Conservation (phyloP, 2,329 filamentous ascomycete genomes). For the Alternaria consortialis region DNA sequence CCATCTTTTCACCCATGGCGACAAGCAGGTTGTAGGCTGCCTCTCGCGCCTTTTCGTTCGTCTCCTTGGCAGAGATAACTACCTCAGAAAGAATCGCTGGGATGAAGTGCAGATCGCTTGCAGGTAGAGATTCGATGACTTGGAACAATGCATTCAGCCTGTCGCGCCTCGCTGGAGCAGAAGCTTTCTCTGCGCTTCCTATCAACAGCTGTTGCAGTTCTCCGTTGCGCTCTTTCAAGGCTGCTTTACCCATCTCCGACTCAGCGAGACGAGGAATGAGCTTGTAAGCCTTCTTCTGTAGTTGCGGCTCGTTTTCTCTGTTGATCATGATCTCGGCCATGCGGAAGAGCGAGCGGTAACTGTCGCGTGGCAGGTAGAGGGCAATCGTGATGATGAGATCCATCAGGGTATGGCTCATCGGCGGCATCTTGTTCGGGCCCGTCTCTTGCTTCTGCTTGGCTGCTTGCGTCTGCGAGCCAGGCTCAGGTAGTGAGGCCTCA, state of each 20-base stretch:
- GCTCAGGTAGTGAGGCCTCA: slow-evolving; percentile 18
- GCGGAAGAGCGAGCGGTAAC: slow-evolving; percentile 84
- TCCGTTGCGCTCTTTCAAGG: slow-evolving; percentile 75
- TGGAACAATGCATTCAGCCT: slow-evolving; percentile 83
- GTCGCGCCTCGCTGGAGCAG: slow-evolving; percentile 85
- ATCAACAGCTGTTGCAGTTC: slow-evolving; percentile 87
- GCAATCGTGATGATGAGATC: slow-evolving; percentile 97
- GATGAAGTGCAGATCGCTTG: slow-evolving; percentile 87
- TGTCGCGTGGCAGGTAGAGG: slow-evolving; percentile 86
- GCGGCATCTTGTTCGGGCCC: slow-evolving; percentile 79
- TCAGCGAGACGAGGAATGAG: slow-evolving; percentile 89
- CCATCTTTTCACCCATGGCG: slow-evolving; percentile 85
- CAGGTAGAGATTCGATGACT: slow-evolving; percentile 80
- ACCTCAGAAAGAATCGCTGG: slow-evolving; percentile 91
- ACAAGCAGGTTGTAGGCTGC: slow-evolving; percentile 91
- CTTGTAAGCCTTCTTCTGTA: slow-evolving; percentile 99
- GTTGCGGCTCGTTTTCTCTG: slow-evolving; percentile 83
- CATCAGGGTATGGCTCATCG: slow-evolving; percentile 93
- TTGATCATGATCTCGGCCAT: slow-evolving; percentile 85
- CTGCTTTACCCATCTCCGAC: slow-evolving; percentile 78
- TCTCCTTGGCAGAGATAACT: slow-evolving; percentile 95
- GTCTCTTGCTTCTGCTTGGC: slow-evolving; percentile 69
- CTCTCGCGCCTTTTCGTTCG: slow-evolving; percentile 92
- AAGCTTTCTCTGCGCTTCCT: slow-evolving; percentile 81
- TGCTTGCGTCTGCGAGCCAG: slow-evolving; percentile 69